A percentile compares a stretch with the other conserved stretches of the same genome.
phyloP scores from a whole-genome alignment of 306 rosid species.

The Fragaria ananassa region DNA sequence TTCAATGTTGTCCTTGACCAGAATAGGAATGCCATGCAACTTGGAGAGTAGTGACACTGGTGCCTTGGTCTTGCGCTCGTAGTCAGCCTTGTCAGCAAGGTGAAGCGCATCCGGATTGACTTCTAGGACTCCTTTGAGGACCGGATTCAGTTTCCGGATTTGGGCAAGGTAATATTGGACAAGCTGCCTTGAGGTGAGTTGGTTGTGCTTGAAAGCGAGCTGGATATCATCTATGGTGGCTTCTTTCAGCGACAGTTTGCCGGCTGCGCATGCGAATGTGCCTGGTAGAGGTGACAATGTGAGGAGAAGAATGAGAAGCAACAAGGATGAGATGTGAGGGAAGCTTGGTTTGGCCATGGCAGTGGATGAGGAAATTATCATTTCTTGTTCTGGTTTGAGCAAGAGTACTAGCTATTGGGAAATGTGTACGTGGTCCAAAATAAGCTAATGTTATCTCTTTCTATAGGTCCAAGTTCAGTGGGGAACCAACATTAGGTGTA shows the following conservation, averaged over 20 bases:
- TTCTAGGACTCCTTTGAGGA: slow-evolving; percentile 56
- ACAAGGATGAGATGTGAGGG: not conserved
- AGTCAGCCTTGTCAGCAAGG: slow-evolving; percentile 62
- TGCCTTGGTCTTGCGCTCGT: slow-evolving; percentile 28
- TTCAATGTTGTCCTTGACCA: slow-evolving; percentile 56
- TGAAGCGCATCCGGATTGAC: slow-evolving; percentile 59
- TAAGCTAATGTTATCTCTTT: not conserved
- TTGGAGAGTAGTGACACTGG: not conserved
- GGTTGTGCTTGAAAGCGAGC: slow-evolving; percentile 33
- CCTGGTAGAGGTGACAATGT: not conserved
- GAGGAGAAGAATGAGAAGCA: slow-evolving; percentile 1
- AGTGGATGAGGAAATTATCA: not conserved
- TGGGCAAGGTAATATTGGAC: slow-evolving; percentile 43
- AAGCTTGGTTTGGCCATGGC: slow-evolving; percentile 1
- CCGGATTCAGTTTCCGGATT: slow-evolving; percentile 47
- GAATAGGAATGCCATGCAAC: slow-evolving; percentile 62
- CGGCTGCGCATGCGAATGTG: slow-evolving; percentile 6
- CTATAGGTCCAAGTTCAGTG: not conserved
- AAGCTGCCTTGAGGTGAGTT: slow-evolving; percentile 44
- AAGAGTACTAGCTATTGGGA: not conserved
- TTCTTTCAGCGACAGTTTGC: slow-evolving; percentile 34
- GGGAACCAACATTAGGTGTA: not conserved
- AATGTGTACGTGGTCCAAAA: not conserved
- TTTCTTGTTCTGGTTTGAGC: not conserved
- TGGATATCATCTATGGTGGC: slow-evolving; percentile 56